Evolutionary conservation across 2,329 filamentous ascomycete species (phyloP), one percentile per base, ranked within the genome.

Genomic region (Arthrobotrys iridis): DNA sequence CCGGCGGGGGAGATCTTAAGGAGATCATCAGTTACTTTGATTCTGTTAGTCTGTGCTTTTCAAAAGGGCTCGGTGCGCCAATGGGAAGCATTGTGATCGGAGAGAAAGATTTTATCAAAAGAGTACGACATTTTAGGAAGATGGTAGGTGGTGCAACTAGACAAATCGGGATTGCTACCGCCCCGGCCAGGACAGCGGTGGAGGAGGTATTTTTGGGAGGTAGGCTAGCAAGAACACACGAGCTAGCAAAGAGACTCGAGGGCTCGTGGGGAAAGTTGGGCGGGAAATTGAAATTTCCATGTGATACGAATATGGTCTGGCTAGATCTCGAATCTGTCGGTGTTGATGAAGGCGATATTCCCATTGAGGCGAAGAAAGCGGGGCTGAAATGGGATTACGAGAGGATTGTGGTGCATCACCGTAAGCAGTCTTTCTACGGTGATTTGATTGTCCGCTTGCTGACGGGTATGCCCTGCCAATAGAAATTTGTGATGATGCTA

Each of bases 301-400:
- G 91, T 0, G 89, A 96, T 80, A 96, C 93, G n/a, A 96, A 96
- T 83, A 96, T 96, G 91, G 88, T 92, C 33, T 96, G 92, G 92
- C 80, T 96, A 70, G 90, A 96, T 81, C 83, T 95, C 13, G 86
- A 88, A 28, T 85, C 86, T 0, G 86, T 87, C 8, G 87, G 87
- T 0, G 81, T 89, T 30, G 83, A 84, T 2, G 81, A 81, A 3
- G 84, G 86, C 59, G 84, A 86, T 41, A 87, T 89, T 74, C 84
- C 86, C 7, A 83, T 84, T 67, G 81, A 87, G 37, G 88, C 85
- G 1, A 82, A 86, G 76, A 85, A 87, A 78, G 85, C 87, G 64
- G 89, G 89, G 0, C 78, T 92, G 65, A 85, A 83, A 76, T 80
- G 89, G 11, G 78, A 84, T 7, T 87, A 87, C 30, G 86, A 86